Conservation (phyloP, 129 eudicot genomes). For the Apium graveolens region DNA sequence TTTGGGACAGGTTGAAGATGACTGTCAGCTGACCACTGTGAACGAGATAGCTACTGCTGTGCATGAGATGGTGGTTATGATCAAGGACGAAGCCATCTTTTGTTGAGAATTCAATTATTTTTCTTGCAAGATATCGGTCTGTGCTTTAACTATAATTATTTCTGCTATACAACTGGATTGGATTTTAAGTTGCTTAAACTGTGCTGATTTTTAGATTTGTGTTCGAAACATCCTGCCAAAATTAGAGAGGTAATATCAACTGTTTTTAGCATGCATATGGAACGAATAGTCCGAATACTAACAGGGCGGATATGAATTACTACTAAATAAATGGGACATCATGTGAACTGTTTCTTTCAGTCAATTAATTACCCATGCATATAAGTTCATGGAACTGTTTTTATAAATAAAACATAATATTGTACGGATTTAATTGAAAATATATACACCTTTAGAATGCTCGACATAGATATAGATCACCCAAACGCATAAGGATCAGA, state of each 20-base stretch:
- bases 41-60: slow-evolving; percentile 39
- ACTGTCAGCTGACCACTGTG: slow-evolving; percentile 29
- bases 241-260: not conserved
- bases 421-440: too few species aligned
- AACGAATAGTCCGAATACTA: too few species aligned
- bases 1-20: slow-evolving; percentile 34
- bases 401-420: too few species aligned
- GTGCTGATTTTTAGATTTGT: not conserved
- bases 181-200: not conserved
- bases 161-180: not conserved
- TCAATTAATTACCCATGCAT: too few species aligned
- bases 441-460: too few species aligned
- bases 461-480: too few species aligned
- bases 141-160: not conserved
- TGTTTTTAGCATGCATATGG: not conserved
- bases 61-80: slow-evolving; percentile 32
- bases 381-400: too few species aligned
- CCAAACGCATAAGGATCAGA: too few species aligned
- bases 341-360: too few species aligned
- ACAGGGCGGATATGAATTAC: too few species aligned
- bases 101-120: slow-evolving; percentile 5
- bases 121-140: not conserved
- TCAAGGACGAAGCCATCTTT: slow-evolving; percentile 25
- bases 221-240: not conserved
- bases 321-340: too few species aligned